Conservation (phyloP, 2,329 filamentous ascomycete species). For the Exophiala spinifera region DNA sequence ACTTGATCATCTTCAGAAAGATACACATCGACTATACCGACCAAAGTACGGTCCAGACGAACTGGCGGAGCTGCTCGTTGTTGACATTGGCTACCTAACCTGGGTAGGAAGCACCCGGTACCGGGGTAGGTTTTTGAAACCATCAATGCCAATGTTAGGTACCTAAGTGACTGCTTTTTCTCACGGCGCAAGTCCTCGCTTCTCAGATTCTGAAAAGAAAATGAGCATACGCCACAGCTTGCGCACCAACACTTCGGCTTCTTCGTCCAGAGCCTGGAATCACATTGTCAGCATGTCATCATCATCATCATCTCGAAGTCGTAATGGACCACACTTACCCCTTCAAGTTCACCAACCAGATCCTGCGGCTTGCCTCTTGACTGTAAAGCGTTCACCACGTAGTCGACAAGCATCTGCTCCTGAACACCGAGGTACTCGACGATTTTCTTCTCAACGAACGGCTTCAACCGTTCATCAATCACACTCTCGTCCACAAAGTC, state of each 20-base stretch:
- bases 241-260: slow-evolving; percentile 88
- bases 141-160: too few species aligned
- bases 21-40: too few species aligned
- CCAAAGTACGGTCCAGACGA: too few species aligned
- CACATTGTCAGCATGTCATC: slow-evolving; percentile 15
- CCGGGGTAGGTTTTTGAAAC: too few species aligned
- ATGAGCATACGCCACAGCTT: slow-evolving; percentile 99
- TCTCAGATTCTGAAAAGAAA: slow-evolving; percentile 94
- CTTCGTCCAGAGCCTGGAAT: slow-evolving; percentile 78
- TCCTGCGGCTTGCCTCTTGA: slow-evolving; percentile 72
- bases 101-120: too few species aligned
- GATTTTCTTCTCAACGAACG: slow-evolving; percentile 97
- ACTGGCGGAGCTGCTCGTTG: too few species aligned
- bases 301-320: neutral
- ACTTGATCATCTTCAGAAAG: too few species aligned
- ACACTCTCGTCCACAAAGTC: slow-evolving; percentile 79
- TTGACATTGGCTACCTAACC: too few species aligned
- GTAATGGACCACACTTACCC: slow-evolving; percentile 54
- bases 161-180: too few species aligned
- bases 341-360: slow-evolving; percentile 79
- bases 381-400: slow-evolving; percentile 82
- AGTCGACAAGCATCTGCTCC: slow-evolving; percentile 90
- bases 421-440: slow-evolving; percentile 95
- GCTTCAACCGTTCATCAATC: slow-evolving; percentile 79
- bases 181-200: slow-evolving; percentile 72